These are phyloP conservation scores for Jaminaea rosea DNA, from an alignment of 1,284 basidiomycete genomes.

Conservation along the genomic window DNA sequence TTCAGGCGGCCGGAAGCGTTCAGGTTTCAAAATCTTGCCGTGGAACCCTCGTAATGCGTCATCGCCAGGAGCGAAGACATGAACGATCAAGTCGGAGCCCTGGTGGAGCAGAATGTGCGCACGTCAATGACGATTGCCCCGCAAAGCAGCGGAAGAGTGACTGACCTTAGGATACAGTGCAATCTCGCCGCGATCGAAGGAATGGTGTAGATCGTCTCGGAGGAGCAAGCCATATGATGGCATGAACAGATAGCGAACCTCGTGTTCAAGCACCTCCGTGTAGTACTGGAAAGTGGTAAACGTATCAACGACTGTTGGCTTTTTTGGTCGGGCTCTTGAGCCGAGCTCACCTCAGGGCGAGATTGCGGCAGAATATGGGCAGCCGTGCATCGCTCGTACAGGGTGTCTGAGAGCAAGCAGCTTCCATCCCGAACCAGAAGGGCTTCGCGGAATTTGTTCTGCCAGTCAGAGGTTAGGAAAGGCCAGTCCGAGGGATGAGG, in stretches of 20 bases:
- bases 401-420: constrained; percentile 1
- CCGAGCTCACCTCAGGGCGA: no score
- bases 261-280: constrained; percentile 2
- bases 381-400: constrained; percentile 1
- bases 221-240: constrained; percentile 3
- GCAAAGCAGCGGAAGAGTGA: background rate
- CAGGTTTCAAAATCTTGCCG: background rate
- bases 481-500: no score
- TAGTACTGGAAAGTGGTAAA: no score
- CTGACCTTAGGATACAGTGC: background rate
- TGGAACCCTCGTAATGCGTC: background rate
- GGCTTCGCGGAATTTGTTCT: background rate
- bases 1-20: background rate
- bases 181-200: constrained; percentile 4
- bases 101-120: no score
- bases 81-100: background rate
- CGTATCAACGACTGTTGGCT: no score
- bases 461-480: no score
- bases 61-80: background rate
- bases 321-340: no score
- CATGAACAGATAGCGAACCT: constrained; percentile 1
- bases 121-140: no score
- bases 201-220: constrained; percentile 6
- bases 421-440: constrained; percentile 1
- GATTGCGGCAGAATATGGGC: constrained; percentile 5